Percentiles rank a stretch among this genome's conserved stretches.
Conservation (phyloP, 1,139 yeast species). For the Candida sanyaensis region DNA sequence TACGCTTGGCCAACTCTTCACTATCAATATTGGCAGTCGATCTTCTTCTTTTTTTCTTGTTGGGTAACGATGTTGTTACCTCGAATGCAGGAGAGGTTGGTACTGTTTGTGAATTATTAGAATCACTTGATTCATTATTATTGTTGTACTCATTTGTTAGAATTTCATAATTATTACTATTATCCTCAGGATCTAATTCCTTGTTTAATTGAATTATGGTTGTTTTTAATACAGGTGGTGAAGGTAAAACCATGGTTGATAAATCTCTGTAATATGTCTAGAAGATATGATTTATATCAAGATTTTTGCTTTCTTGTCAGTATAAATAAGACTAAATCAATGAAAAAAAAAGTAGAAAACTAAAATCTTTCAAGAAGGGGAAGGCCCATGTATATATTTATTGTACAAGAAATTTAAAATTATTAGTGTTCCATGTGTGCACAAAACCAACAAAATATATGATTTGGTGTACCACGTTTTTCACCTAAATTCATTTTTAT, state of each 20-base stretch:
- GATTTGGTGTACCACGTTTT: conserved; percentile 2
- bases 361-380: background rate
- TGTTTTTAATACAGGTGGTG: conserved; percentile 63
- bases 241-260: conserved; percentile 34
- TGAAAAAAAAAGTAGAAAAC: too few species aligned
- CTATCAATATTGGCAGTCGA: conserved; percentile 47
- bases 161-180: conserved; percentile 39
- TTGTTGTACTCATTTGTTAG: conserved; percentile 37
- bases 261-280: too few species aligned
- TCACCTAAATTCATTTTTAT: background rate
- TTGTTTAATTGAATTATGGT: conserved; percentile 62
- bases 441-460: background rate
- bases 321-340: background rate
- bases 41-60: conserved; percentile 49
- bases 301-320: too few species aligned
- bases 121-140: background rate
- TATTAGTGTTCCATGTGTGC: conserved; percentile 3
- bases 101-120: conserved; percentile 1
- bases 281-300: too few species aligned
- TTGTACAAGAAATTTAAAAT: background rate
- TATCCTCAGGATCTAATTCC: conserved; percentile 44
- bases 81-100: conserved; percentile 12
- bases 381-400: background rate
- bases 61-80: conserved; percentile 7
- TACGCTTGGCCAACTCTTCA: conserved; percentile 56